Conservation (phyloP, 805 yeast genomes). For the Babjeviella inositovora region DNA sequence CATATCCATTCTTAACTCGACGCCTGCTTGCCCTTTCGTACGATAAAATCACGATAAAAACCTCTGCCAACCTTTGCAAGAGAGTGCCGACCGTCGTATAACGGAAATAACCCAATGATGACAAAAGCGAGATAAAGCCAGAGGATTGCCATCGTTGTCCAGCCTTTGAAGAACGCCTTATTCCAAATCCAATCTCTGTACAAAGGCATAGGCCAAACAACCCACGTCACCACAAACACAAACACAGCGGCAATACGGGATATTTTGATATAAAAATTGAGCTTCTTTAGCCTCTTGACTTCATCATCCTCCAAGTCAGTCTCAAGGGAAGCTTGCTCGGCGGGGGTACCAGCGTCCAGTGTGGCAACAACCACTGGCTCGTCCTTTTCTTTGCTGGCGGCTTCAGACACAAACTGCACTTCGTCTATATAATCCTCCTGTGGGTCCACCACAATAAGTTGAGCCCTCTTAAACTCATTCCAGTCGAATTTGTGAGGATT, state of each 20-base stretch:
- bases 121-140: conserved; percentile 20
- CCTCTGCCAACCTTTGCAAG: conserved; percentile 8
- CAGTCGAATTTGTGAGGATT: conserved; percentile 11
- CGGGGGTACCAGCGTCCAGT: too few relatives aligned
- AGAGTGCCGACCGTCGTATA: conserved; percentile 16
- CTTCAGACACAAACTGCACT: too few relatives aligned
- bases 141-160: conserved; percentile 15
- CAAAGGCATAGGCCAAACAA: conserved; percentile 23
- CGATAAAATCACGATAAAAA: too few relatives aligned
- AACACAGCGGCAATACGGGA: conserved; percentile 11
- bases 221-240: conserved; percentile 16
- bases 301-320: too few relatives aligned
- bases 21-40: too few relatives aligned
- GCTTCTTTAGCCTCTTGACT: too few relatives aligned
- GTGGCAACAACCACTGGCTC: too few relatives aligned
- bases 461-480: conserved; percentile 7
- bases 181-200: conserved; percentile 23
- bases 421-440: too few relatives aligned
- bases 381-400: too few relatives aligned
- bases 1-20: too few relatives aligned
- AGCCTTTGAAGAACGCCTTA: conserved; percentile 17
- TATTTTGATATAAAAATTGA: conserved; percentile 8
- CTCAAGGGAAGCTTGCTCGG: too few relatives aligned
- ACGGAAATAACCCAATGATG: conserved; percentile 14
- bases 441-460: conserved; percentile 7